Base-by-base conservation (phyloP, 768 basidiomycete genomes). In the Lentinula lateritia region DNA sequence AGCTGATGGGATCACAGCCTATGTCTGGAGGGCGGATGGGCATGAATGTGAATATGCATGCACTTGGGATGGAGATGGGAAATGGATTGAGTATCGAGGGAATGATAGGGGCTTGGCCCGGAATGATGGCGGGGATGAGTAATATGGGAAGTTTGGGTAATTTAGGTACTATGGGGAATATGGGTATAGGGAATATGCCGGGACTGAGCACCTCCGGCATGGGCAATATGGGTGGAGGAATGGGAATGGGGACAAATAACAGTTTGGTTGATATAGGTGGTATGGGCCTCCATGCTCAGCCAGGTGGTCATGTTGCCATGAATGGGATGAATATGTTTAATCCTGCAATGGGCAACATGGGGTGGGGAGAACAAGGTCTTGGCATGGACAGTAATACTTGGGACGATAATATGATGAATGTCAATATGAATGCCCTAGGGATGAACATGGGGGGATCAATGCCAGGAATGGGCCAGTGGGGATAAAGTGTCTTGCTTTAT, bases 171-270 rank as follows among this genome's bases (percentile, higher is more conserved):
- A 68, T 65, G 64, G 48, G 35, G 23, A 32, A 32, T 12, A 57
- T 45, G 57, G 52, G 53, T 13, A 5, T 58, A 16, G 52, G 46
- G 23, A 63, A 45, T 48, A 63, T 39, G 48, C 38, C 39, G 32
- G 34, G 18, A 1, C 20, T 23, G 20, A 42, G 5, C 9, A 61
- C 53, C 20, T 48, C 46, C n/a, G 46, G 46, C 46, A 68, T 66
- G 64, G 52, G 52, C 20, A 42, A 36, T 28, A 52, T 63, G 52
- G 50, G 50, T 34, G 56, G 54, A 32, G 66, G 65, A 50, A 64
- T 64, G 64, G 66, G 66, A 38, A 43, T 52, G 20, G 67, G 58
- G 59, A 70, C 71, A 63, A 66, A 54, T 35, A 64, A 42, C 60
- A 70, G 72, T 64, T 66, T 58, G 50, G 36, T 6, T 6, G 50